Evolutionary conservation across 1,139 yeast species (phyloP).

Genomic region (Geotrichum aggregatum): DNA sequence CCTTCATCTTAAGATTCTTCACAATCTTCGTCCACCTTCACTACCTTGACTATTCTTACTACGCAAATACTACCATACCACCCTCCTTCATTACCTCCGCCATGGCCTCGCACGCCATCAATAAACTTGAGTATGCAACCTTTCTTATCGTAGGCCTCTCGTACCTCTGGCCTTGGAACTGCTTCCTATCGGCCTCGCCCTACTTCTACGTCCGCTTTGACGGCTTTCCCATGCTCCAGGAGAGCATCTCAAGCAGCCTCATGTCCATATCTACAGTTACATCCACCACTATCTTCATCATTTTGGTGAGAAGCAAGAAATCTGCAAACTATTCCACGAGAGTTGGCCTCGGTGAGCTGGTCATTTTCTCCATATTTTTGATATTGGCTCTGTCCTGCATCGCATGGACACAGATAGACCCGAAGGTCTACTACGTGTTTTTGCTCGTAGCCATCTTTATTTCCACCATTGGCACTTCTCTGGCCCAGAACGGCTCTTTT

Average conservation of each 20-base stretch:
- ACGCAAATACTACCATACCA: too few species aligned
- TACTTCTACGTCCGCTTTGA: constrained; percentile 52
- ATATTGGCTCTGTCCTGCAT: constrained; percentile 41
- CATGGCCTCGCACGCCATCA: not conserved
- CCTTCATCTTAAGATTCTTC: too few species aligned
- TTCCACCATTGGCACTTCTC: constrained; percentile 50
- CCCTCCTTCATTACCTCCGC: not conserved
- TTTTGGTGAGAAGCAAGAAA: constrained; percentile 62
- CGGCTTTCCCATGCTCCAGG: constrained; percentile 50
- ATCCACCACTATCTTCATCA: constrained; percentile 56
- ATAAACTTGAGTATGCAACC: constrained; percentile 7
- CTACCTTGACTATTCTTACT: too few species aligned
- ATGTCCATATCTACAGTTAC: constrained; percentile 83
- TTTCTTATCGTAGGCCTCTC: constrained; percentile 24
- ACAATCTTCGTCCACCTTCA: too few species aligned
- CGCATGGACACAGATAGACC: constrained; percentile 35
- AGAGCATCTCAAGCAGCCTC: constrained; percentile 73
- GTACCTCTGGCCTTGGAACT: constrained; percentile 92
- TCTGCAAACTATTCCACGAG: constrained; percentile 57
- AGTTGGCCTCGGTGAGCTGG: constrained; percentile 53
- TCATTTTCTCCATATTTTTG: constrained; percentile 56
- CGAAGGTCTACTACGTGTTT: constrained; percentile 41
- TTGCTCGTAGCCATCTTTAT: constrained; percentile 43
- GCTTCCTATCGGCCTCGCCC: constrained; percentile 79
- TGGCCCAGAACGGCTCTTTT: constrained; percentile 87